Percentiles rank a stretch among this genome's conserved stretches.
Conservation (phyloP, 257 asterid genomes). For the Parsonsia alboflavescens region DNA sequence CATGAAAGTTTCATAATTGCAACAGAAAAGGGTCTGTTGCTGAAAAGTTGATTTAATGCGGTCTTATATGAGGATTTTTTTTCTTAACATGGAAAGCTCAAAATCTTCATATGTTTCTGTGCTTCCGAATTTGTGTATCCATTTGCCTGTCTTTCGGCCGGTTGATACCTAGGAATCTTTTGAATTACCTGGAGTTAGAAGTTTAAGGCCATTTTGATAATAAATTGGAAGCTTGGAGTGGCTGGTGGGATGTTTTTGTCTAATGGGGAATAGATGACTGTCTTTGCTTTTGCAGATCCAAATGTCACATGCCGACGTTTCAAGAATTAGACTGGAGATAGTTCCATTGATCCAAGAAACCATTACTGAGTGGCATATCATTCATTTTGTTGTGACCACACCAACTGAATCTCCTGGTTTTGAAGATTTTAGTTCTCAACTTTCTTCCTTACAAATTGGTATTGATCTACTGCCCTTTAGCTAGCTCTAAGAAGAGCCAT, state of each 20-base stretch:
- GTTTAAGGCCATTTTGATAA: not conserved
- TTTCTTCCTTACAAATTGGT: constrained; percentile 92
- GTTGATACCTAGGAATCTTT: not conserved
- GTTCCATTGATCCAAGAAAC: constrained; percentile 86
- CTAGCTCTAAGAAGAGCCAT: constrained; percentile 1
- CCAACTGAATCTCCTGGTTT: constrained; percentile 76
- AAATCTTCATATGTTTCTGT: not conserved
- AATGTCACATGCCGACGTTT: constrained; percentile 71
- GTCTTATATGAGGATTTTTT: not conserved
- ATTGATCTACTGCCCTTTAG: constrained; percentile 19
- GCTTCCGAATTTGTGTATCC: not conserved
- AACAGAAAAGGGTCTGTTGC: not conserved
- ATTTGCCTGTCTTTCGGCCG: not conserved
- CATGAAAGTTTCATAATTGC: not conserved
- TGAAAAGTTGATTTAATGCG: not conserved
- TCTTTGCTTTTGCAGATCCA: constrained; percentile 53
- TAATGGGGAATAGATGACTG: not conserved
- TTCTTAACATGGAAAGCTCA: not conserved
- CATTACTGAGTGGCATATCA: constrained; percentile 83
- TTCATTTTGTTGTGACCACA: constrained; percentile 69
- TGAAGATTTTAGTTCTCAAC: constrained; percentile 85
- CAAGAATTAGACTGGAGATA: constrained; percentile 66
- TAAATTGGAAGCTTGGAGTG: not conserved
- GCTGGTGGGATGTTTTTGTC: constrained; percentile 3
- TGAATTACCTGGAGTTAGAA: not conserved